Evolutionary conservation across 2,329 filamentous ascomycete species (phyloP), one percentile per base, ranked within the genome.

Genomic region (Calycina herbarum): DNA sequence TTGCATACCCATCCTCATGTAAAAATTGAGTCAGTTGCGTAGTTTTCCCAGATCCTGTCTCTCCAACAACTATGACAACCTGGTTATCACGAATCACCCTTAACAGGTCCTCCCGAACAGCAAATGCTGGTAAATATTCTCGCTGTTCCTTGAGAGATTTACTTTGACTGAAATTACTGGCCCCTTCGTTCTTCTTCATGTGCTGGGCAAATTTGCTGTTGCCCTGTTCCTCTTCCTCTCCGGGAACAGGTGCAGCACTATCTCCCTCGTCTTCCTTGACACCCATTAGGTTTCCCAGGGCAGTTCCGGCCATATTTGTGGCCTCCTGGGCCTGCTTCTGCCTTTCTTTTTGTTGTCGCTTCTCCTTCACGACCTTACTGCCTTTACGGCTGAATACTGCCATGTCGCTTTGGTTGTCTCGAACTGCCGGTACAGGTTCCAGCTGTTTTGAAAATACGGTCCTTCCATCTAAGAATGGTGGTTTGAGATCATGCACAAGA

Each of bases 381-480:
- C 95, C 95, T 77, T 97, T 97, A 56, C 94, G 86, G 79, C 93
- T 96, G 73, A 98, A 98, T 1, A 99, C 94, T 0, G 95, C 95
- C 95, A 99, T 97, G 75, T 99, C 95, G 76, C 96, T 99, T 78
- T 98, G 94, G 31, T 91, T 89, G 76, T 99, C 95, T 62, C 91
- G 86, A 15, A 99, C 92, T 0, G 95, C 96, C 0, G 94, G 93
- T 0, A 99, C 91, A 0, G 95, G 96, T 66, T 99, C 95, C 27
- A 98, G 78, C 77, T 99, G 96, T 78, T 97, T 98, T 3, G 95
- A 99, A 77, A 99, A 99, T 65, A 99, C 91, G 24, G 90, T 98
- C 72, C 93, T 89, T 29, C 95, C 95, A 79, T 99, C 94, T 59
- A 99, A 81, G 74, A 99, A 99, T 0, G 95, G 96, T 10, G 95